Conservation (phyloP, 345 rosid species). For the Anacardium occidentale region DNA sequence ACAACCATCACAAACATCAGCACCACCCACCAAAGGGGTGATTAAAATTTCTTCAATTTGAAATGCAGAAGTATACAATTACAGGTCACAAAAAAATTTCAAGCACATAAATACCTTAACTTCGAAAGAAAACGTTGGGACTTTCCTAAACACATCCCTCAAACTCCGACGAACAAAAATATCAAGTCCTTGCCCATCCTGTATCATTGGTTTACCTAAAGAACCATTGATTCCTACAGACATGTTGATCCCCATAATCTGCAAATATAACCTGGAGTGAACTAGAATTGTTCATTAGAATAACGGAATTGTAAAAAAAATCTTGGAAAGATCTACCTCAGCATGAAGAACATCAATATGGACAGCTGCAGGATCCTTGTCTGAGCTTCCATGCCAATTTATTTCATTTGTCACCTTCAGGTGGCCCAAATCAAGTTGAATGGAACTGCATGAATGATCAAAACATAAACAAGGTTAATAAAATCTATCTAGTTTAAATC, state of each 20-base stretch:
- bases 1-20: background rate
- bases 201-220: conserved; percentile 84
- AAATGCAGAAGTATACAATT: background rate
- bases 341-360: conserved; percentile 93
- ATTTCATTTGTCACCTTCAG: conserved; percentile 85
- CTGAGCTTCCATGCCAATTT: conserved; percentile 86
- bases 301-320: conserved; percentile 7
- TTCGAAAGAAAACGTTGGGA: conserved; percentile 87
- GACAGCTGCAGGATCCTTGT: conserved; percentile 89
- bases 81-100: background rate
- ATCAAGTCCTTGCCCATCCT: conserved; percentile 85
- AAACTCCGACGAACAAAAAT: conserved; percentile 84
- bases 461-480: conserved; percentile 14
- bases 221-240: conserved; percentile 79
- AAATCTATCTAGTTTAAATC: conserved; percentile 6
- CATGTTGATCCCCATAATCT: conserved; percentile 97
- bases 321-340: conserved; percentile 50
- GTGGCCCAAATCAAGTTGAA: conserved; percentile 94
- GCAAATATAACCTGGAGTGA: conserved; percentile 31
- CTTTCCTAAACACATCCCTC: conserved; percentile 91
- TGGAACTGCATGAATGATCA: conserved; percentile 58
- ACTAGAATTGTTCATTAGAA: conserved; percentile 18
- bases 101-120: conserved; percentile 58
- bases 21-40: background rate
- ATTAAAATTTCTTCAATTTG: background rate